phyloP scores from a whole-genome alignment of 306 rosid genomes.

The Cyamopsis tetragonoloba region DNA sequence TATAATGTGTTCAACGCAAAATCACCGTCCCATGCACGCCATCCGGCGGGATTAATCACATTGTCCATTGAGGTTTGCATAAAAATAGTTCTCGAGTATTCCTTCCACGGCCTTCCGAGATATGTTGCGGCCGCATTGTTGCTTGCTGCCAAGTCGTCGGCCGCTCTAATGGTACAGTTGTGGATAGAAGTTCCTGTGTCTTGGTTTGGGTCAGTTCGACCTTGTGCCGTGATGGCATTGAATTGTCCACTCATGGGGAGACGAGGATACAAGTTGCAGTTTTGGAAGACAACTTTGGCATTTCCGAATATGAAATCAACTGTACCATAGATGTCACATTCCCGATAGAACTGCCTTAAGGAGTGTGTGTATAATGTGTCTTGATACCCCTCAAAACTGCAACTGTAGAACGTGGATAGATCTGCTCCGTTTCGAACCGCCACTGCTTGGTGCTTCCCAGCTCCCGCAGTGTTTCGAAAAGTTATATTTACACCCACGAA shows the following conservation, averaged over 20 bases:
- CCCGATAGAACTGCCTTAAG: conserved; percentile 81
- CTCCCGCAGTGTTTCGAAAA: conserved; percentile 80
- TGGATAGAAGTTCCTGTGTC: conserved; percentile 76
- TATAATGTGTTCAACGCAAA: conserved; percentile 70
- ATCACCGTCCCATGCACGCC: conserved; percentile 78
- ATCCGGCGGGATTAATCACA: conserved; percentile 50
- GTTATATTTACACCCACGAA: conserved; percentile 85
- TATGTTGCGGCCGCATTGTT: conserved; percentile 34
- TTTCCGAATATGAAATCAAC: conserved; percentile 97
- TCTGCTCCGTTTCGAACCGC: conserved; percentile 84
- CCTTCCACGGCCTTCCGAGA: conserved; percentile 90
- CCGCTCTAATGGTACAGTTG: conserved; percentile 57
- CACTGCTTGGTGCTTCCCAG: conserved; percentile 83
- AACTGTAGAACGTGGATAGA: conserved; percentile 73
- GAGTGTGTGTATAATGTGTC: conserved; percentile 84
- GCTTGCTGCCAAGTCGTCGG: conserved; percentile 48
- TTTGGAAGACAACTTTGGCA: conserved; percentile 81
- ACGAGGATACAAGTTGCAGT: conserved; percentile 77
- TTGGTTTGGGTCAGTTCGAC: conserved; percentile 76
- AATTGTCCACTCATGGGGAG: conserved; percentile 75
- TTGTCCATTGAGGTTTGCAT: conserved; percentile 58
- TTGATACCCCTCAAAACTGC: conserved; percentile 90
- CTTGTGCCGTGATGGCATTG: conserved; percentile 93
- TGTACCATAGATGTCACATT: conserved; percentile 80
- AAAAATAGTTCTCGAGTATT: conserved; percentile 68